Evolutionary conservation across 495 filamentous ascomycete genomes (phyloP).

Genomic region (Hypoxylon lienhwacheense): DNA sequence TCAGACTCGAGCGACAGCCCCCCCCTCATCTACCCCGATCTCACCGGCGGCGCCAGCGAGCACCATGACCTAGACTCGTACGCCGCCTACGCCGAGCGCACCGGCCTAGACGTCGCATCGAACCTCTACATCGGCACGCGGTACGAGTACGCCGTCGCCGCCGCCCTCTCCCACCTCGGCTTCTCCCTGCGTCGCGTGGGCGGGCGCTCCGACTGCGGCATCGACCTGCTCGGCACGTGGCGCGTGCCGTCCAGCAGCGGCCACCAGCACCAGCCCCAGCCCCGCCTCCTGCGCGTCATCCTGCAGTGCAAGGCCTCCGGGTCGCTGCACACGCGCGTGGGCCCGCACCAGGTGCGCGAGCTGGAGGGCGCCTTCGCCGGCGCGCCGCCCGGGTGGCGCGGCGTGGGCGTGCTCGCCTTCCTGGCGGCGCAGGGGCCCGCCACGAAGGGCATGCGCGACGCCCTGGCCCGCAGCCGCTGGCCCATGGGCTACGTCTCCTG

Average conservation of each 20-base stretch:
- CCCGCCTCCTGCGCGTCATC: conserved; percentile 61
- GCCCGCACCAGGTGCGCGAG: conserved; percentile 74
- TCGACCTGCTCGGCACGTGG: conserved; percentile 87
- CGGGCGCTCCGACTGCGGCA: conserved; percentile 72
- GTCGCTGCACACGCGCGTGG: conserved; percentile 51
- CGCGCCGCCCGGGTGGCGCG: conserved; percentile 69
- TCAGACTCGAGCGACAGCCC: conserved; percentile 19
- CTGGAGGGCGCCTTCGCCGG: conserved; percentile 78
- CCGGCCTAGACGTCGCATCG: conserved; percentile 51
- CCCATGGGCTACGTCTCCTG: conserved; percentile 65
- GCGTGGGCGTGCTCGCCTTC: conserved; percentile 62
- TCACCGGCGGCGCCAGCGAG: conserved; percentile 49
- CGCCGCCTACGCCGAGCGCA: conserved; percentile 65
- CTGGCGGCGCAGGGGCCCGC: conserved; percentile 56
- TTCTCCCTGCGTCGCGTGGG: conserved; percentile 75
- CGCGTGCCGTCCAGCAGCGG: conserved; percentile 53
- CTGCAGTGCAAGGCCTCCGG: conserved; percentile 73
- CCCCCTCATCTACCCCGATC: conserved; percentile 48
- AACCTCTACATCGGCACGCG: conserved; percentile 66
- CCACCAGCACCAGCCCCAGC: conserved; percentile 5
- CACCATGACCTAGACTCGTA: conserved; percentile 74
- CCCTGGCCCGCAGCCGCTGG: conserved; percentile 64
- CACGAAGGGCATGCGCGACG: conserved; percentile 62
- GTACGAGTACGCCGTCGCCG: conserved; percentile 71
- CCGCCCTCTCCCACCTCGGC: conserved; percentile 60